Percentiles rank a stretch among this genome's conserved stretches.
Conservation (phyloP, 495 filamentous ascomycete species). For the Neurospora sp. region DNA sequence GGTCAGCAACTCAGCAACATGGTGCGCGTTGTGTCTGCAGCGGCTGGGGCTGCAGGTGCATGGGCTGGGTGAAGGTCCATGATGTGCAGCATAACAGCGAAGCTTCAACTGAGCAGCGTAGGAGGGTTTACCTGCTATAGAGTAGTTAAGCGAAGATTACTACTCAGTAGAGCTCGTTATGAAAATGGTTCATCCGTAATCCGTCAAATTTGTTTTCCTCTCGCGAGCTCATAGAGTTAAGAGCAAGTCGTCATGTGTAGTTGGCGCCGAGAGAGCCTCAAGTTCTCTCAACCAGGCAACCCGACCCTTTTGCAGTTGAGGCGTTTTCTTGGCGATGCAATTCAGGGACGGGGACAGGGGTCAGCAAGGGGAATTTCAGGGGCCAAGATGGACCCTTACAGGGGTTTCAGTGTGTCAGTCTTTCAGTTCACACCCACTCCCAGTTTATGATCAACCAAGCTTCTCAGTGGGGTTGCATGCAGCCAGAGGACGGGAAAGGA, state of each 20-base stretch:
- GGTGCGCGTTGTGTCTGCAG: background rate
- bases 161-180: background rate
- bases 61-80: background rate
- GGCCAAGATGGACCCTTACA: background rate
- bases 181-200: background rate
- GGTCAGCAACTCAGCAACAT: background rate
- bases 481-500: background rate
- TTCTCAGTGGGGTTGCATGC: background rate
- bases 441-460: background rate
- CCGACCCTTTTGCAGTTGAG: background rate
- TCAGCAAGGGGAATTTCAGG: background rate
- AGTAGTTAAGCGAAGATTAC: background rate
- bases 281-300: background rate
- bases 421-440: background rate
- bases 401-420: background rate
- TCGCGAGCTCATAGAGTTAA: background rate
- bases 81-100: background rate
- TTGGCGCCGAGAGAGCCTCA: background rate
- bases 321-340: background rate
- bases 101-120: background rate
- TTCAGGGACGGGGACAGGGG: background rate
- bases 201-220: background rate
- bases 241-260: background rate
- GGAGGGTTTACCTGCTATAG: background rate
- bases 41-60: background rate